These are phyloP conservation scores for Fraxinus greggii DNA, from an alignment of 305 asterid species.

Conservation along the genomic window DNA sequence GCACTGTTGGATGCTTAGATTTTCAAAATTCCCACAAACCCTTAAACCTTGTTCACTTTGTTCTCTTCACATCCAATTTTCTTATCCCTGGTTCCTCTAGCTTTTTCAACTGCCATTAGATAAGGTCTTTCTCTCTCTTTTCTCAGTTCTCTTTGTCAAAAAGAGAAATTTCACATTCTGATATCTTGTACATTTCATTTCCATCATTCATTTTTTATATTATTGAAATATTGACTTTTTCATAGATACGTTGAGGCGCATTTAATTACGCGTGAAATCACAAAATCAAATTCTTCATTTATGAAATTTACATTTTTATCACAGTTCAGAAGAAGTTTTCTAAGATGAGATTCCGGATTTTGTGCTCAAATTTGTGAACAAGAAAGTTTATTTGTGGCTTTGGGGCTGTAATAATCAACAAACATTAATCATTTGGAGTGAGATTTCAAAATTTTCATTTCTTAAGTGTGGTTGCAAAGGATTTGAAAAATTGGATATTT, in stretches of 20 bases:
- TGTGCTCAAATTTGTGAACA: not conserved
- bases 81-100: not conserved
- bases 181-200: not conserved
- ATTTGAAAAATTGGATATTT: not conserved
- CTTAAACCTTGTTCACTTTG: not conserved
- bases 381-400: not conserved
- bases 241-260: not conserved
- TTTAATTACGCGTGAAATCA: not conserved
- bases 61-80: constrained; percentile 1
- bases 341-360: not conserved
- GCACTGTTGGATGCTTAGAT: not conserved
- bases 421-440: not conserved
- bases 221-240: not conserved
- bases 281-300: not conserved
- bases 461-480: not conserved
- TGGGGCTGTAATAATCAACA: not conserved
- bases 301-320: not conserved
- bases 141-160: not conserved
- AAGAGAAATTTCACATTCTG: not conserved
- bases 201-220: not conserved
- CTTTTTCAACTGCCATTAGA: not conserved
- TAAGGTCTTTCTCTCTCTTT: not conserved
- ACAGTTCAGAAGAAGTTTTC: not conserved
- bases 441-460: not conserved
- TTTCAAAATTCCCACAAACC: not conserved